Base-by-base conservation (phyloP, 2,329 filamentous ascomycete genomes). In the Aspergillus luchuensis region DNA sequence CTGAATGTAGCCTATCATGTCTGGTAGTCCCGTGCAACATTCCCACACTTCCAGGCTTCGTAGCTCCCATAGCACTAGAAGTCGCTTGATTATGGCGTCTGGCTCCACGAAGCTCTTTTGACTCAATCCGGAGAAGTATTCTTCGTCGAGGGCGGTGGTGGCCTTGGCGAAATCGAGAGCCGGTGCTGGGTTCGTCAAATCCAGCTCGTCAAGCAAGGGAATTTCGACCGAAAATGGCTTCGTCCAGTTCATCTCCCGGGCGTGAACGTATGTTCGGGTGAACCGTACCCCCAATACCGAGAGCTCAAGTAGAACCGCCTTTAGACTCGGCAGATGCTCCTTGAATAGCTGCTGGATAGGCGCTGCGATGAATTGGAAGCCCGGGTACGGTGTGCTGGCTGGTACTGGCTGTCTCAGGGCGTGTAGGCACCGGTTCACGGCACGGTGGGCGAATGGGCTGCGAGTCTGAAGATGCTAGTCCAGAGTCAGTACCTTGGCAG, bases 401-500 rank as follows among this genome's bases (percentile, higher is more conserved):
- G 67, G n/a, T 39, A 13, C 15, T 30, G 51, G 4, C 58, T 59
- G 10, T 66, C 56, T 33, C 66, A 74, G 41, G 11, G 64, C 58
- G n/a, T 61, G 59, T n/a, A 78, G 59, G 57, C 72, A 74, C 23
- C 68, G 66, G 23, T 71, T 62, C 39, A 79, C 33, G 13, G 73
- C 72, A 50, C 72, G 71, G 58, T 77, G 72, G 17, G 76, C 76
- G 59, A 78, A 78, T 1, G 76, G 77, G 58, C 72, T 78, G 38
- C 67, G 65, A 21, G 33, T 64, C 38, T 73, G 74, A 53, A 78
- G 68, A 59, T 75, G 65, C 77, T 79, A 39, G 13, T 11, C n/a
- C n/a, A 64, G 36, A 61, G 58, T 33, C 43, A 33, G 10, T 2
- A 13, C 5, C 5, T 5, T 25, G 8, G 13, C 13, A 17, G 25